Evolutionary conservation across 176 grass and related monocot species (phyloP), one percentile per base, ranked within the genome.

Genomic region (Pontederia crassipes): DNA sequence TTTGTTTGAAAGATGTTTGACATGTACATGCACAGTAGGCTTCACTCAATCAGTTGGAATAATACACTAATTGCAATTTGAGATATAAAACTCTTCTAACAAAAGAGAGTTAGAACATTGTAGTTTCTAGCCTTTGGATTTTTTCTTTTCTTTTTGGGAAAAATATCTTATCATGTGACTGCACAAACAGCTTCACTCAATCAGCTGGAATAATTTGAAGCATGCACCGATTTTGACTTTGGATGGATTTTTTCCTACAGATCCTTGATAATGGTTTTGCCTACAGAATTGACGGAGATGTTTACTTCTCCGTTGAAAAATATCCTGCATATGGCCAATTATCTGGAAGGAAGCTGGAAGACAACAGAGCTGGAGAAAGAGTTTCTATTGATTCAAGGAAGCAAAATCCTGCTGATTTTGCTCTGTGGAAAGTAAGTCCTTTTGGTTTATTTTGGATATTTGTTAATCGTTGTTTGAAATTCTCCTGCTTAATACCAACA

Each of bases 321-420:
- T 91, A 85, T 65, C 78, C 87, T 71, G 76, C 80, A 61, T 97
- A 97, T 76, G 92, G 92, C 32, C 75, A 28, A 46, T 72, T 97
- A 49, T 97, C 84, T 78, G 92, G 92, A 64, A 80, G 92, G 72
- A 97, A 87, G 58, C 53, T 97, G 78, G 87, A 97, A 76, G 92
- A 97, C 52, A 97, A 97, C 81, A 78, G 87, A 78, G 83, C 87
- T 60, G 92, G 92, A 26, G 92, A 97, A 87, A 97, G 92, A 69
- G 84, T 97, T 75, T 63, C 81, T 28, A 73, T 97, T 62, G 87
- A 97, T 70, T 78, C 82, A n/a, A 84, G 92, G 66, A 97, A 97
- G 79, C 77, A 70, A 80, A 88, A 97, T 52, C 83, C 87, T 77
- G 86, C 86, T 85, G 92, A 97, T 79, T 97, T 97, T 85, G 83